Evolutionary conservation across 1,284 basidiomycete species (phyloP).

Genomic region (Athelia sp.): DNA sequence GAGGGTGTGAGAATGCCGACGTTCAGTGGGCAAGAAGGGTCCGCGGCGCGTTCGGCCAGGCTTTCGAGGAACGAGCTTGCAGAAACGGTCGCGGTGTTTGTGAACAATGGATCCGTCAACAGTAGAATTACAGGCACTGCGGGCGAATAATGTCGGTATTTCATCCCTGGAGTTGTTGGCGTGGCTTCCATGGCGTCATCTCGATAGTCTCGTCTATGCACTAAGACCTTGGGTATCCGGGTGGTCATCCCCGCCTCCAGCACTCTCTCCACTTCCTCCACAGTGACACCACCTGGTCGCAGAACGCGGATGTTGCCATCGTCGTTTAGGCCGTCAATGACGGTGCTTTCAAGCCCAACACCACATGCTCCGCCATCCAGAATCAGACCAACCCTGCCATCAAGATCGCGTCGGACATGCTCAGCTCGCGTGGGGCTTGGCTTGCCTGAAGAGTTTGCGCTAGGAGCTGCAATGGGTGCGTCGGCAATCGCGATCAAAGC

Average conservation of each 20-base stretch:
- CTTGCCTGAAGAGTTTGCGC: constrained; percentile 91
- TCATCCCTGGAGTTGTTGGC: constrained; percentile 99
- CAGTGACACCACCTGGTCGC: constrained; percentile 89
- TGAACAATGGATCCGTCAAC: constrained; percentile 44
- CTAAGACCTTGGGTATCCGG: constrained; percentile 53
- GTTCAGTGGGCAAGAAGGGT: constrained; percentile 27
- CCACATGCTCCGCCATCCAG: constrained; percentile 91
- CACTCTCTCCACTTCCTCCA: constrained; percentile 77
- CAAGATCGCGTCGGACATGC: constrained; percentile 82
- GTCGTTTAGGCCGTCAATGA: constrained; percentile 77
- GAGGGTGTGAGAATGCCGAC: constrained; percentile 70
- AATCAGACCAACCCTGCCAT: constrained; percentile 72
- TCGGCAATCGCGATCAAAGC: constrained; percentile 79
- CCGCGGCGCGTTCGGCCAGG: constrained; percentile 21
- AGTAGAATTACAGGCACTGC: constrained; percentile 79
- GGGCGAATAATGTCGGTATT: constrained; percentile 97
- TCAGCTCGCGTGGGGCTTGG: constrained; percentile 91
- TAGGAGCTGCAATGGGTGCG: constrained; percentile 88
- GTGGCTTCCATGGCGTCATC: constrained; percentile 63
- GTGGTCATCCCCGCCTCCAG: constrained; percentile 38
- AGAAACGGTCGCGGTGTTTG: constrained; percentile 21
- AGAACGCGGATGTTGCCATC: constrained; percentile 81
- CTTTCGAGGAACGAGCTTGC: constrained; percentile 35
- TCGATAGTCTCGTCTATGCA: constrained; percentile 70
- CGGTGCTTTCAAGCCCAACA: constrained; percentile 94